Conservation (phyloP, 352 stramenopile species). For the Globisporangium orthogonon region DNA sequence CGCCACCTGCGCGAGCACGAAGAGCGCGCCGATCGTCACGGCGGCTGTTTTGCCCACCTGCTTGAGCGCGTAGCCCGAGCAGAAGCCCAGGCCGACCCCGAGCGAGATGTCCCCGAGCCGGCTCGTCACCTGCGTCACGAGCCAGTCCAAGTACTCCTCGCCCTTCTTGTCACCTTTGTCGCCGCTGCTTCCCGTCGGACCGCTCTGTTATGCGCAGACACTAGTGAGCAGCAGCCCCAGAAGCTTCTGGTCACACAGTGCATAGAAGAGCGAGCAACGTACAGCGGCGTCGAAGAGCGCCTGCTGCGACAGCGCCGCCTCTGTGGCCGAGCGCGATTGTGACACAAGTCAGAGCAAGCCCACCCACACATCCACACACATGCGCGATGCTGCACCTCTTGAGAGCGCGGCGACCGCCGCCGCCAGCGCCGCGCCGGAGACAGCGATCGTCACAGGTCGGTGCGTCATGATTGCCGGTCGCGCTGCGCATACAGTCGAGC, state of each 20-base stretch:
- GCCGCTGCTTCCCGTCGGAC: conserved; percentile 17
- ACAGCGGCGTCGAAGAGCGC: conserved; percentile 30
- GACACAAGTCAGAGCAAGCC: neutral
- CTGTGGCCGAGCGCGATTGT: conserved; percentile 1
- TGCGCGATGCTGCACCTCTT: conserved; percentile 12
- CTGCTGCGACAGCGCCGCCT: conserved; percentile 42
- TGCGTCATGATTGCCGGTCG: conserved; percentile 11
- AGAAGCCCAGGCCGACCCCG: conserved; percentile 65
- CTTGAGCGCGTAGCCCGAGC: conserved; percentile 82
- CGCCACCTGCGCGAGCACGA: conserved; percentile 66
- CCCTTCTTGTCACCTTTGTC: conserved; percentile 26
- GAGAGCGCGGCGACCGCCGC: conserved; percentile 38
- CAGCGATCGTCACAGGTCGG: conserved; percentile 12
- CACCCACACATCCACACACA: neutral
- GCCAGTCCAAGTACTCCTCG: conserved; percentile 44
- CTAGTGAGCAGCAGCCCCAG: neutral
- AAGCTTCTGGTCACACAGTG: neutral
- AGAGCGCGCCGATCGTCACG: conserved; percentile 67
- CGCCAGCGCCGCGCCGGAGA: conserved; percentile 42
- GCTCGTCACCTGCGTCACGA: conserved; percentile 56
- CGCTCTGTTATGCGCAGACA: conserved; percentile 16
- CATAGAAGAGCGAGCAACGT: neutral
- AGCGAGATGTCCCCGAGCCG: conserved; percentile 71
- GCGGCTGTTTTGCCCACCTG: conserved; percentile 75
- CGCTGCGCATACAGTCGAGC: conserved; percentile 3